A percentile compares a stretch with the other conserved stretches of the same genome.
phyloP scores from a whole-genome alignment of 1,284 basidiomycete genomes.

The Takashimella koratensis region DNA sequence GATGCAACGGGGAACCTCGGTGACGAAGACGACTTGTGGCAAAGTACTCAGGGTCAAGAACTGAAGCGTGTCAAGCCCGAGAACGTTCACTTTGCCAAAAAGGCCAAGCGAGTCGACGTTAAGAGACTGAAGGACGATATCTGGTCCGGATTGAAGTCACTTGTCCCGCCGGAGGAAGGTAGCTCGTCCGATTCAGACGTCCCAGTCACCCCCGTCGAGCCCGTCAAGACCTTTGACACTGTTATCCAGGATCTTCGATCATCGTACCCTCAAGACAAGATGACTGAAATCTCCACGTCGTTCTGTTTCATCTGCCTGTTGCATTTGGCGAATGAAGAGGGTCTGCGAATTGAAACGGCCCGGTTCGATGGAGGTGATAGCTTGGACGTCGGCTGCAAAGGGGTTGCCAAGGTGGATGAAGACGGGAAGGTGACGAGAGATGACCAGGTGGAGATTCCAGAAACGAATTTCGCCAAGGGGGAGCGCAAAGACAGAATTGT shows the following conservation, averaged over 20 bases:
- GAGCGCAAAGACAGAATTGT: conserved; percentile 39
- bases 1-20: conserved; percentile 53
- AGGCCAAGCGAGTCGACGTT: conserved; percentile 95
- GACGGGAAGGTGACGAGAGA: conserved; percentile 5
- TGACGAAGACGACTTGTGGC: conserved; percentile 77
- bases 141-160: conserved; percentile 83
- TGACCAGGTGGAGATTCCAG: neutral
- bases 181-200: conserved; percentile 9
- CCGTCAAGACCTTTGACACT: conserved; percentile 68
- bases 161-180: conserved; percentile 46
- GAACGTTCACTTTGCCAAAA: conserved; percentile 90
- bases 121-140: conserved; percentile 97
- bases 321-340: conserved; percentile 93
- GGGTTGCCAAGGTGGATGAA: conserved; percentile 29
- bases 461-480: conserved; percentile 4
- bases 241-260: conserved; percentile 78
- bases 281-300: conserved; percentile 97
- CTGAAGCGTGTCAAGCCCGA: conserved; percentile 78
- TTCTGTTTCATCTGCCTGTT: conserved; percentile 99
- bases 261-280: conserved; percentile 85
- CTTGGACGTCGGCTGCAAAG: conserved; percentile 43
- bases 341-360: conserved; percentile 67
- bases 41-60: conserved; percentile 68
- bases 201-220: conserved; percentile 53
- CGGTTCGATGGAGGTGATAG: conserved; percentile 50